phyloP scores from a whole-genome alignment of 2,329 filamentous ascomycete species.

The Beauveria rudraprayagi region DNA sequence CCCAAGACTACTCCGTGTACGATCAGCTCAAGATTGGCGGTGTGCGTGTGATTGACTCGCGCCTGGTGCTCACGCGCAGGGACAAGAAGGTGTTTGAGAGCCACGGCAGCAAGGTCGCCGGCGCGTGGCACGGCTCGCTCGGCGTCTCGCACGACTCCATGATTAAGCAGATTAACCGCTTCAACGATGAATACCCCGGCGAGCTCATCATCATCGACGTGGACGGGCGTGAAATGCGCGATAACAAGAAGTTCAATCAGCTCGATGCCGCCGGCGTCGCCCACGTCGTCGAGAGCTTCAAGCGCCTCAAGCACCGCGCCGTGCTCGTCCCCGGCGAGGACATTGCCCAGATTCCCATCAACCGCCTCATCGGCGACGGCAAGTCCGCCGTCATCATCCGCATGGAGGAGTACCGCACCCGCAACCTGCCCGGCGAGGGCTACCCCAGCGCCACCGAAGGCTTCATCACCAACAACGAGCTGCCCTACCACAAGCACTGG shows the following conservation, averaged over 20 bases:
- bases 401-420: slow-evolving; percentile 18
- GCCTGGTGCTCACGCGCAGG: slow-evolving; percentile 12
- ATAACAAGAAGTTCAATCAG: not conserved
- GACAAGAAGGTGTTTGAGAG: slow-evolving; percentile 13
- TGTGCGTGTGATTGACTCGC: slow-evolving; percentile 23
- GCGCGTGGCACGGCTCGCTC: slow-evolving; percentile 18
- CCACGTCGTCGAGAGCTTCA: slow-evolving; percentile 17
- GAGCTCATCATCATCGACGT: slow-evolving; percentile 28
- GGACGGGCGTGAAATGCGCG: slow-evolving; percentile 12
- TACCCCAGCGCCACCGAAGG: slow-evolving; percentile 22
- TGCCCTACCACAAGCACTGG: slow-evolving; percentile 21
- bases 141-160: slow-evolving; percentile 22
- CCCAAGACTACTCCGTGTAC: slow-evolving; percentile 16
- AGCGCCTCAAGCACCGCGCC: slow-evolving; percentile 17
- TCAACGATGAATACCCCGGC: slow-evolving; percentile 21
- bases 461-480: slow-evolving; percentile 19
- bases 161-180: slow-evolving; percentile 21
- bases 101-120: slow-evolving; percentile 15
- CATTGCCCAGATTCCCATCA: slow-evolving; percentile 19
- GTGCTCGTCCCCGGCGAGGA: slow-evolving; percentile 17
- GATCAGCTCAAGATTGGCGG: slow-evolving; percentile 22
- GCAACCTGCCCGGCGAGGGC: not conserved
- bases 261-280: slow-evolving; percentile 1
- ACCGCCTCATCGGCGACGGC: slow-evolving; percentile 19
- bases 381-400: slow-evolving; percentile 23